Percentiles rank a stretch among this genome's conserved stretches.
phyloP scores from a whole-genome alignment of 1,284 basidiomycete species.

The Melampsora americana region DNA sequence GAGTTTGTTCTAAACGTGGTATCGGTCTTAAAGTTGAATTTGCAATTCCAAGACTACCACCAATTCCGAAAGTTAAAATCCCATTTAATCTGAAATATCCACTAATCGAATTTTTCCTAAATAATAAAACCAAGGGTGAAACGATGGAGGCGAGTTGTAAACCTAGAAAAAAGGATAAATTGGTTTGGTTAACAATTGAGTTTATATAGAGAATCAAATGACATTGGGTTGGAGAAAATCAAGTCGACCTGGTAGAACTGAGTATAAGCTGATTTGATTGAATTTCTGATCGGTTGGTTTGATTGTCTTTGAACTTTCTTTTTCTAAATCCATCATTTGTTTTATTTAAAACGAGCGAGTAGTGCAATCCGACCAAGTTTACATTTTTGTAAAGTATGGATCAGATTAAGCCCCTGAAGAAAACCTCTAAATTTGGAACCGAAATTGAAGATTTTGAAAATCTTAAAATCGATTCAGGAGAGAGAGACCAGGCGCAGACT shows the following conservation, averaged over 20 bases:
- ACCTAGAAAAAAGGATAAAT: not conserved
- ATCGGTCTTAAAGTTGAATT: not conserved
- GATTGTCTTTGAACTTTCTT: too few species aligned
- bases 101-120: not conserved
- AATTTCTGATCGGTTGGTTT: too few species aligned
- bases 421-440: too few species aligned
- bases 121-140: not conserved
- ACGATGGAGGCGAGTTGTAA: not conserved
- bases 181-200: too few species aligned
- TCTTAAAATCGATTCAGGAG: too few species aligned
- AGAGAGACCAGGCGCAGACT: too few species aligned
- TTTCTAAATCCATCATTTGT: too few species aligned
- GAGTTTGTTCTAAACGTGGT: slow-evolving; percentile 3
- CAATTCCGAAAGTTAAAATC: not conserved
- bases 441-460: too few species aligned
- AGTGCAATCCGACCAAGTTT: too few species aligned
- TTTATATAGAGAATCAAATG: not conserved
- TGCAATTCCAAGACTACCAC: slow-evolving; percentile 6
- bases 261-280: not conserved
- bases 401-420: too few species aligned
- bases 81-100: not conserved
- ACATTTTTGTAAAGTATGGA: too few species aligned
- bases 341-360: too few species aligned
- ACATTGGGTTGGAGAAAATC: not conserved
- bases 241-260: not conserved